Base-by-base conservation (phyloP, 768 basidiomycete species). In the Sarcomyxa edulis region DNA sequence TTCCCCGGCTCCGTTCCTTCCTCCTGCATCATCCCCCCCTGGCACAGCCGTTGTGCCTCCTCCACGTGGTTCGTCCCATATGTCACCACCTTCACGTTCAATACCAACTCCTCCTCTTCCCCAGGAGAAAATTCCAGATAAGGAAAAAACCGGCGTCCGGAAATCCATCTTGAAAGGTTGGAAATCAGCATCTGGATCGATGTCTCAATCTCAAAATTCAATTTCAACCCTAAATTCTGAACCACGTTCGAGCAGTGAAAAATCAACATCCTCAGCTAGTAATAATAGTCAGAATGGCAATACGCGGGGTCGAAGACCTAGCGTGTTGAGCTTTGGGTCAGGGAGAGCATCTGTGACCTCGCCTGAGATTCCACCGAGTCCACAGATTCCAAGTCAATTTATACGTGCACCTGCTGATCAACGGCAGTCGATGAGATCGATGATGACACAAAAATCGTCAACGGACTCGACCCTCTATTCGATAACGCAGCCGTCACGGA, bases 131-230 rank as follows among this genome's bases (percentile, higher is more conserved):
- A 48, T 57, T n/a, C 62, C 64, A 34, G 66, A 68, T 20, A 61
- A 60, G 47, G 69, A 75, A 46, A 75, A 68, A 49, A 51, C 58
- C 7, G 64, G 58, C 18, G 64, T 64, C 34, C 74, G 79, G 29
- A 86, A 84, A 63, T 87, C 84, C 8, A 86, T 87, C 42, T 56
- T 86, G 47, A 84, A 85, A 54, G 64, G 68, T 7, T 76, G 74
- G 73, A 81, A 76, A 53, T 67, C 72, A 10, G 59, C 68, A 5
- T 61, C 71, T 4, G 44, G n/a, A n/a, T n/a, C n/a, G n/a, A n/a
- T n/a, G n/a, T n/a, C 39, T 47, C 40, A 49, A 29, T 46, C 40
- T 37, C 44, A 38, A 45, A 50, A 42, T 56, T 27, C 45, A 52
- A 22, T 47, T 14, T 14, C 60, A 16, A 61, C 54, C 40, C 43